phyloP scores from a whole-genome alignment of 257 asterid species.

The Petrea volubilis region DNA sequence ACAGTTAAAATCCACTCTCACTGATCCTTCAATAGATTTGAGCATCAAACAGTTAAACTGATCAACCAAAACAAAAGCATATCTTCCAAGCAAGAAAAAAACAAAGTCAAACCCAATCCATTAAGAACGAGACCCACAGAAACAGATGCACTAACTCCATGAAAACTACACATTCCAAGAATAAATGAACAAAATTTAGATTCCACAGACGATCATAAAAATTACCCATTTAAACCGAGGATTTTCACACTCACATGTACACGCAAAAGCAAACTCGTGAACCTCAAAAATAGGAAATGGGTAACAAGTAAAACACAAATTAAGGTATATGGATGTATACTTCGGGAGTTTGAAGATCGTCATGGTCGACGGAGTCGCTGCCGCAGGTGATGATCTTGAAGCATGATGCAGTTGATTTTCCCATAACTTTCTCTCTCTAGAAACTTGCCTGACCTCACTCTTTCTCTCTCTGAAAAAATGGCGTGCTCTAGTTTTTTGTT shows the following conservation, averaged over 20 bases:
- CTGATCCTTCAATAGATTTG: constrained; percentile 10
- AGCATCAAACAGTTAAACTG: constrained; percentile 16
- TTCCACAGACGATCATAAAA: neutral
- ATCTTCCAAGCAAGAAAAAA: neutral
- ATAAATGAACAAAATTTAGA: neutral
- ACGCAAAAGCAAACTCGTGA: neutral
- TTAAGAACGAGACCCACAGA: constrained; percentile 5
- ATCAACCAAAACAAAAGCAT: constrained; percentile 9
- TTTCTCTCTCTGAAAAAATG: constrained; percentile 30
- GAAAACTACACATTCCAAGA: constrained; percentile 8
- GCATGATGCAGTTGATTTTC: constrained; percentile 70
- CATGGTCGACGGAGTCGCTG: constrained; percentile 59
- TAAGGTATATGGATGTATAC: constrained; percentile 26
- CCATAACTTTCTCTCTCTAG: constrained; percentile 48
- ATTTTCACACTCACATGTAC: constrained; percentile 13
- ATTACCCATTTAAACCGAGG: neutral
- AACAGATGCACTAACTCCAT: neutral
- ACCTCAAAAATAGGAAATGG: neutral
- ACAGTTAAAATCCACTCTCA: constrained; percentile 17
- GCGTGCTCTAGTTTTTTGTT: constrained; percentile 3
- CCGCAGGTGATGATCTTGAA: constrained; percentile 82
- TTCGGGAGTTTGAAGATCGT: constrained; percentile 57
- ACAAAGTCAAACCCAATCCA: constrained; percentile 10
- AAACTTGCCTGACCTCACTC: neutral
- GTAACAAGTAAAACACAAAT: constrained; percentile 11